Percentiles rank a stretch among this genome's conserved stretches.
Conservation (phyloP, 768 basidiomycete species). For the Tulasnella sp. region DNA sequence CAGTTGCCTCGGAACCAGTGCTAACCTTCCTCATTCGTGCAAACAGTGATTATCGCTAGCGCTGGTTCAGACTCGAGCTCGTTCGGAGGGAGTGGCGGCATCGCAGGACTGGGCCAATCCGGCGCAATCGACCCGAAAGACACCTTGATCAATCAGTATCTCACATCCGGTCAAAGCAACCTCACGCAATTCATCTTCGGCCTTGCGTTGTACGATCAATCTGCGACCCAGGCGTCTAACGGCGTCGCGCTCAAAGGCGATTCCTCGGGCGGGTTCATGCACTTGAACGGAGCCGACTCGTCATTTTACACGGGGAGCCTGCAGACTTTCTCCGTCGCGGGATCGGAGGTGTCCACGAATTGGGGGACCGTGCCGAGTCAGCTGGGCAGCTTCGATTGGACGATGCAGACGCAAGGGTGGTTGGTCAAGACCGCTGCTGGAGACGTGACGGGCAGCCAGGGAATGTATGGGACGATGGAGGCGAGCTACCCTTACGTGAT, state of each 20-base stretch:
- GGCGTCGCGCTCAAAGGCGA: background rate
- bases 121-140: background rate
- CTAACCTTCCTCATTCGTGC: background rate
- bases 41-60: background rate
- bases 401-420: background rate
- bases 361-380: background rate
- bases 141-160: background rate
- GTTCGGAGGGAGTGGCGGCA: background rate
- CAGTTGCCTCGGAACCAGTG: too few species aligned
- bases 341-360: background rate
- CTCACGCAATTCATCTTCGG: background rate
- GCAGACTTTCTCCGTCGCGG: background rate
- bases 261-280: background rate
- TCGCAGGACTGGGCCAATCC: conserved; percentile 6
- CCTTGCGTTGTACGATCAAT: background rate
- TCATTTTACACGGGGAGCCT: background rate
- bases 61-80: background rate
- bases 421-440: background rate
- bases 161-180: background rate
- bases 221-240: background rate
- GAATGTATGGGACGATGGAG: conserved; percentile 2
- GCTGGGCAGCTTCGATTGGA: conserved; percentile 6
- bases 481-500: conserved; percentile 1
- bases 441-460: background rate
- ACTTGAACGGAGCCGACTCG: background rate